Base-by-base conservation (phyloP, 2,329 filamentous ascomycete genomes). In the Cladosporium phlei region DNA sequence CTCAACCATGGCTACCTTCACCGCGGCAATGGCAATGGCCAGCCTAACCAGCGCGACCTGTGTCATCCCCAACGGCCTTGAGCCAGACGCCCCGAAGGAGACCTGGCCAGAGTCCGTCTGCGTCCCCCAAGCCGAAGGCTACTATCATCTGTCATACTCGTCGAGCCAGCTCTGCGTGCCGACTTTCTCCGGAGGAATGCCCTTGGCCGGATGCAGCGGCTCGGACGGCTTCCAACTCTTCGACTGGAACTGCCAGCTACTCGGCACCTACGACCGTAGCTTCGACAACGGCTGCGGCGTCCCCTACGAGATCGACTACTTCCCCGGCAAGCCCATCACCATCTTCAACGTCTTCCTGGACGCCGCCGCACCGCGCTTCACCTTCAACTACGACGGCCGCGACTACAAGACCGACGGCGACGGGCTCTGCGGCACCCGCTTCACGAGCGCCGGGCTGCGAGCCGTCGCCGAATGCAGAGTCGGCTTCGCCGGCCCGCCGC, bases 181-280 rank as follows among this genome's bases (percentile, higher is more conserved):
- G 11, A 24, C 37, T 2, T 17, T 14, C 37, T 7, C n/a, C 21
- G 22, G n/a, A n/a, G 29, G 29, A 32, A 32, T 14, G n/a, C n/a
- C 29, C 37, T 78, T 98, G 27, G 93, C 93, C 42, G 88, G 93
- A 4, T 98, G 93, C 69, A 97, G 93, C 66, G 93, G 93, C 27
- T 95, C 88, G 25, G 98, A 93, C 0, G 93, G 93, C 8, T 39
- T 25, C 20, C 12, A 19, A 8, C 14, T 39, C 22, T 39, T 39
- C 12, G 37, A 39, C 14, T 28, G 22, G 19, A 27, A 16, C 12
- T 28, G 37, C 37, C 17, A 27, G 3, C 3, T 28, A 10, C 22
- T 39, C n/a, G 37, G 22, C 21, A 16, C 8, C 2, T 39, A 39
- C 12, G 22, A 39, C 20, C 22, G 14, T 4, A 11, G n/a, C 6